These are phyloP conservation scores for Cytospora paraplurivora DNA, from an alignment of 2,329 filamentous ascomycete species.

Conservation along the genomic window DNA sequence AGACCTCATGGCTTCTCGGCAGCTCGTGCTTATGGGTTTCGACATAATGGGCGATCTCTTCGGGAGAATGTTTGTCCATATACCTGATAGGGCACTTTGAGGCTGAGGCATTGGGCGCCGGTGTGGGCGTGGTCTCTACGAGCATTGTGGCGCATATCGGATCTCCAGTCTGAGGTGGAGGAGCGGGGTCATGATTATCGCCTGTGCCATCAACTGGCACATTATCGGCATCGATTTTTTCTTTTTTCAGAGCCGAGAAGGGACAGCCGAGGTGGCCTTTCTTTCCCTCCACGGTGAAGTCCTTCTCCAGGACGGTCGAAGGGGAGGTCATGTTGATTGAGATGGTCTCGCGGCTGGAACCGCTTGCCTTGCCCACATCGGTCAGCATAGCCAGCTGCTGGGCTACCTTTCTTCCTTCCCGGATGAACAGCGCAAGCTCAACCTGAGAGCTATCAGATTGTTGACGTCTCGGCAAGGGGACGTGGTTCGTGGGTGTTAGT, in stretches of 20 bases:
- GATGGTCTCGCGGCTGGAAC: conserved; percentile 51
- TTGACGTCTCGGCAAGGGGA: conserved; percentile 57
- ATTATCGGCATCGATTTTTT: conserved; percentile 32
- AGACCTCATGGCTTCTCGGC: conserved; percentile 90
- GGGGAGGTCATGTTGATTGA: conserved; percentile 54
- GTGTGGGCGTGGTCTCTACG: conserved; percentile 60
- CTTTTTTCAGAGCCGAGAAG: conserved; percentile 58
- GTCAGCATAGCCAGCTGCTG: conserved; percentile 51
- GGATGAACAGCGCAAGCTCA: conserved; percentile 63
- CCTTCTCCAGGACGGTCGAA: conserved; percentile 74
- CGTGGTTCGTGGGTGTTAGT: conserved; percentile 51
- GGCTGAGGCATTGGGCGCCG: conserved; percentile 51
- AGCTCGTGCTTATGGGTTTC: conserved; percentile 95
- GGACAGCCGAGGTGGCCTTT: conserved; percentile 81
- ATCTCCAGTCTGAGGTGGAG: conserved; percentile 52
- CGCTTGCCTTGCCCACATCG: conserved; percentile 54
- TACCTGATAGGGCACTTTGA: conserved; percentile 88
- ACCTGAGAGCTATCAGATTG: conserved; percentile 51
- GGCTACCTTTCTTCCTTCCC: conserved; percentile 63
- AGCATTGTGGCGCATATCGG: conserved; percentile 67
- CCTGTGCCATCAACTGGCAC: conserved; percentile 32
- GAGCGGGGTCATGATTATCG: conserved; percentile 38
- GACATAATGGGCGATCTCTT: conserved; percentile 91
- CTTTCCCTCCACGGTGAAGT: conserved; percentile 85
- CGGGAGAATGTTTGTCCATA: conserved; percentile 86